Base-by-base conservation (phyloP, 192 early-diverging fungal genomes). In the Linnemannia hyalina region DNA sequence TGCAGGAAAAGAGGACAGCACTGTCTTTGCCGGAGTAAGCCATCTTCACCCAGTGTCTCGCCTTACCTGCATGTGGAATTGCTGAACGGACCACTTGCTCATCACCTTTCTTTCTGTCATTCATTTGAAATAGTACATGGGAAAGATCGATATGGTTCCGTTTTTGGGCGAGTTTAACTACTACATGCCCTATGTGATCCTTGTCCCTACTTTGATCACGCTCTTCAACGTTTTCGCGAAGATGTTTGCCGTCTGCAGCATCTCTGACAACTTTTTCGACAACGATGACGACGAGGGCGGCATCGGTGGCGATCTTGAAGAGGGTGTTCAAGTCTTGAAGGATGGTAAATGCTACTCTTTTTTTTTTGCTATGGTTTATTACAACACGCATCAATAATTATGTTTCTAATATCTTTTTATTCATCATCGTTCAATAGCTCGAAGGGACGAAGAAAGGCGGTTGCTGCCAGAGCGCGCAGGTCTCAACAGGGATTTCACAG, bases 151-250 rank as follows among this genome's bases (percentile, higher is more conserved):
- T 78, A 89, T 99, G n/a, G 94, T 97, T 4, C 97, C 97, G 16
- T 92, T 99, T 29, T 89, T 99, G 68, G 98, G 98, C 52, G 90
- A 92, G 13, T 98, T 97, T 70, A 96, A 96, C 83, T 94, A 94
- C 70, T 97, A 94, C 88, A 93, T 98, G 47, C 97, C 98, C 1
- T 90, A 95, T n/a, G 78, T 97, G 32, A 96, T 99, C 41, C 89
- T 98, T 76, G 87, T 98, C 10, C 93, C 96, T 1, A 94, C 94
- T 0, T 70, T 93, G 0, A 84, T 96, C 65, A 95, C 95, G 4
- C 90, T 97, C 38, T 92, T 97, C 77, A 96, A 98, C 75, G 82
- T 98, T 1, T 97, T 98, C 76, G 94, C 94, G 32, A 93, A 95
- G n/a, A 90, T 97, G 23, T 88, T 96, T 85, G 91, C 93, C 42